Evolutionary conservation across 2,329 filamentous ascomycete genomes (phyloP).

Genomic region (Coniochaeta ligniaria): DNA sequence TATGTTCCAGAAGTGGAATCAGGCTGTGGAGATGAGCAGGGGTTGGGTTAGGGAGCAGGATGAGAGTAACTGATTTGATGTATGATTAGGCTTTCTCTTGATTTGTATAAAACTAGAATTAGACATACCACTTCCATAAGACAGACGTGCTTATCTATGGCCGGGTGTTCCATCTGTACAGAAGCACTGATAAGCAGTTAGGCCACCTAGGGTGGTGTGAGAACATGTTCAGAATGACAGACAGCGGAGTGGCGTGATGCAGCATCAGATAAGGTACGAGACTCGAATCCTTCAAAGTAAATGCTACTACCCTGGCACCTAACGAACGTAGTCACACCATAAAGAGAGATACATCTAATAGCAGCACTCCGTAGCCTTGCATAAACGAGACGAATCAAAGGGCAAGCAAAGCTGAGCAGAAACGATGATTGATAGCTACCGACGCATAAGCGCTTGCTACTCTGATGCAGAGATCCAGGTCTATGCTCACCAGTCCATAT

Average conservation of each 20-base stretch:
- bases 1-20: slow-evolving; percentile 46
- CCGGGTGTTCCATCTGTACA: not conserved
- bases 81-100: not conserved
- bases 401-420: not conserved
- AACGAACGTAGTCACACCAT: not conserved
- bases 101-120: not conserved
- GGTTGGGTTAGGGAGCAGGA: slow-evolving; percentile 37
- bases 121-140: not conserved
- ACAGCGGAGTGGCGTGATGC: not conserved
- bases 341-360: not conserved
- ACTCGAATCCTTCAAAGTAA: too few species aligned
- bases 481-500: not conserved
- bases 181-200: not conserved
- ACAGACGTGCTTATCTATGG: too few species aligned
- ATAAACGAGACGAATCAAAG: not conserved
- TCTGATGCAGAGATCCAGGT: not conserved
- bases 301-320: too few species aligned
- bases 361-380: not conserved
- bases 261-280: not conserved
- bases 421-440: not conserved
- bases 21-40: slow-evolving; percentile 51
- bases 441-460: not conserved
- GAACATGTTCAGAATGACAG: too few species aligned
- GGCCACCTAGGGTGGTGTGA: not conserved
- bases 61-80: not conserved